phyloP scores from a whole-genome alignment of 257 asterid species.

The Nicotiana otophora region DNA sequence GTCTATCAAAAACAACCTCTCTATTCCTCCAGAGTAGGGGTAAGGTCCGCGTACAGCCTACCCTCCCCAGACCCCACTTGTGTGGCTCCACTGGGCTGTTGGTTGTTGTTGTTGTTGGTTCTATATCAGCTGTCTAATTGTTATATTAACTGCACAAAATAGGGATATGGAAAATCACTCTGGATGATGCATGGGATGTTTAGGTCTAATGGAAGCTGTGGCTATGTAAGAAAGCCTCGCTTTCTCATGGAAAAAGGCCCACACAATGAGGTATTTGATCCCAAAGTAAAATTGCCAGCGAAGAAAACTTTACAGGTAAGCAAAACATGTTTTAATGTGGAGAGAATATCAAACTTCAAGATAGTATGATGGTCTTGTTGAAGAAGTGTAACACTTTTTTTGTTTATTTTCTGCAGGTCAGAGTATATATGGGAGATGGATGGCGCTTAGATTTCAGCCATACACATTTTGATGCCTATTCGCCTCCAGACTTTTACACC shows the following conservation, averaged over 20 bases:
- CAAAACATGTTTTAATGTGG: background rate
- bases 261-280: slow-evolving; percentile 59
- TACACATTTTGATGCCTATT: slow-evolving; percentile 80
- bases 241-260: slow-evolving; percentile 55
- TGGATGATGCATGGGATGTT: slow-evolving; percentile 99
- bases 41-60: no score
- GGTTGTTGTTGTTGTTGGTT: no score
- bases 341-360: background rate
- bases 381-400: background rate
- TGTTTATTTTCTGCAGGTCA: slow-evolving; percentile 39
- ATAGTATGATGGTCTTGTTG: no score
- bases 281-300: slow-evolving; percentile 61
- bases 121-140: background rate
- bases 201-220: slow-evolving; percentile 83
- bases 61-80: no score
- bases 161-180: slow-evolving; percentile 92
- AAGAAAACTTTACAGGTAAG: slow-evolving; percentile 68
- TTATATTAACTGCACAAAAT: background rate
- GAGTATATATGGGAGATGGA: slow-evolving; percentile 85
- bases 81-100: no score
- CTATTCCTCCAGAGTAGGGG: no score
- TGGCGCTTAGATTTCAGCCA: slow-evolving; percentile 98
- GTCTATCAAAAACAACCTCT: no score
- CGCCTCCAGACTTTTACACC: slow-evolving; percentile 95
- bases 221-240: slow-evolving; percentile 73